Percentiles rank a stretch among this genome's conserved stretches.
Conservation (phyloP, 73 alveolate species). For the Diophrys sp. region DNA sequence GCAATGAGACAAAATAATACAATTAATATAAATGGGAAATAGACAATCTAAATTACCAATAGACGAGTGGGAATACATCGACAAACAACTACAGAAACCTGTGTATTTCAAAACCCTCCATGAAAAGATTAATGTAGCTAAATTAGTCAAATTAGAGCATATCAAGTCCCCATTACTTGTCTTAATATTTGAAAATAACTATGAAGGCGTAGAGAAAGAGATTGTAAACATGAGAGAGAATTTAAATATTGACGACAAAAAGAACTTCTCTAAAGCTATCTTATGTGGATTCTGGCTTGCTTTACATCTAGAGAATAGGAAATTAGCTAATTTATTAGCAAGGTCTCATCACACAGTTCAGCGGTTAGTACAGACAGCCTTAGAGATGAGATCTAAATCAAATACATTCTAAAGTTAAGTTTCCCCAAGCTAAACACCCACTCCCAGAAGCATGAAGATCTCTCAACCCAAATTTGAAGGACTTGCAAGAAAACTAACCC, state of each 20-base stretch:
- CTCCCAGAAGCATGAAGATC: not conserved
- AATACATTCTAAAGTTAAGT: not conserved
- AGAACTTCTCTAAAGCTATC: not conserved
- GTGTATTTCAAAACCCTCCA: not conserved
- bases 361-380: not conserved
- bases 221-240: not conserved
- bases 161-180: not conserved
- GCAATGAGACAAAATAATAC: too few relatives aligned
- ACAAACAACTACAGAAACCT: not conserved
- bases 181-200: too few relatives aligned
- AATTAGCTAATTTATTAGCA: too few relatives aligned
- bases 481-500: not conserved
- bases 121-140: not conserved
- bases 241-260: not conserved
- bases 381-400: not conserved
- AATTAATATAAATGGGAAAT: slow-evolving; percentile 1
- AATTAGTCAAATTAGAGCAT: not conserved
- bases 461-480: not conserved
- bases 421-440: not conserved
- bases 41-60: not conserved
- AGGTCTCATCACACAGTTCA: too few relatives aligned
- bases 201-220: not conserved
- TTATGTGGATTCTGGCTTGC: not conserved
- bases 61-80: not conserved
- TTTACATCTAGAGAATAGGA: not conserved